A percentile compares a stretch with the other conserved stretches of the same genome.
phyloP scores from a whole-genome alignment of 2,329 filamentous ascomycete species.

The Aspergillus niger region DNA sequence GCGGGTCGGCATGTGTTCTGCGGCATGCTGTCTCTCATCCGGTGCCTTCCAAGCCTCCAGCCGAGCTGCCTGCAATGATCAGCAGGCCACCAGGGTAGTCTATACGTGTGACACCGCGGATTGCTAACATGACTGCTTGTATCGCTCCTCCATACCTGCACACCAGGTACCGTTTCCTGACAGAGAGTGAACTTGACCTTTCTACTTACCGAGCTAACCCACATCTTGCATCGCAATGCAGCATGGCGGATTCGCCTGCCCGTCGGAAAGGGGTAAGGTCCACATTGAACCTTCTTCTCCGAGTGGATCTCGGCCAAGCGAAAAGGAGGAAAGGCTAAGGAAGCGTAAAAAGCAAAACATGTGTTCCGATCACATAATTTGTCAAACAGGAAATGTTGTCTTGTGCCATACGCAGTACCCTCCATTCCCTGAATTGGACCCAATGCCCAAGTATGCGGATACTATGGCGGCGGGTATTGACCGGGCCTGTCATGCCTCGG shows the following conservation, averaged over 20 bases:
- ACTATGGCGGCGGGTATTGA: conserved; percentile 12
- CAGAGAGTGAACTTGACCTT: too few species aligned
- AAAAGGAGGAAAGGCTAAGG: neutral
- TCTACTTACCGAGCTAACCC: too few species aligned
- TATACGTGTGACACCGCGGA: too few species aligned
- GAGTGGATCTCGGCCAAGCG: neutral
- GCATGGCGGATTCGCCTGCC: too few species aligned
- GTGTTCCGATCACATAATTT: neutral
- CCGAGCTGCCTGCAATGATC: neutral
- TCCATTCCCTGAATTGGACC: conserved; percentile 9
- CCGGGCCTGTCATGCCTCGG: conserved; percentile 6
- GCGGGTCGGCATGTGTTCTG: neutral
- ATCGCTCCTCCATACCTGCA: too few species aligned
- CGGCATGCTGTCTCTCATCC: neutral
- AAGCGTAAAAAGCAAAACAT: neutral
- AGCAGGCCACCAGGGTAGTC: too few species aligned
- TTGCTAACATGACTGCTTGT: too few species aligned
- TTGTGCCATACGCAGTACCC: neutral
- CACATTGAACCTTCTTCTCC: too few species aligned
- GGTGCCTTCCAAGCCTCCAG: neutral
- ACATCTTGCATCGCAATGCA: too few species aligned
- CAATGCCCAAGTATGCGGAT: neutral
- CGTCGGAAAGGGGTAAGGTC: too few species aligned
- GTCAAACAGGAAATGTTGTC: neutral
- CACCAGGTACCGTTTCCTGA: too few species aligned